Evolutionary conservation across 2,329 filamentous ascomycete genomes (phyloP).

Genomic region (Rhexocercosporidium sp.): DNA sequence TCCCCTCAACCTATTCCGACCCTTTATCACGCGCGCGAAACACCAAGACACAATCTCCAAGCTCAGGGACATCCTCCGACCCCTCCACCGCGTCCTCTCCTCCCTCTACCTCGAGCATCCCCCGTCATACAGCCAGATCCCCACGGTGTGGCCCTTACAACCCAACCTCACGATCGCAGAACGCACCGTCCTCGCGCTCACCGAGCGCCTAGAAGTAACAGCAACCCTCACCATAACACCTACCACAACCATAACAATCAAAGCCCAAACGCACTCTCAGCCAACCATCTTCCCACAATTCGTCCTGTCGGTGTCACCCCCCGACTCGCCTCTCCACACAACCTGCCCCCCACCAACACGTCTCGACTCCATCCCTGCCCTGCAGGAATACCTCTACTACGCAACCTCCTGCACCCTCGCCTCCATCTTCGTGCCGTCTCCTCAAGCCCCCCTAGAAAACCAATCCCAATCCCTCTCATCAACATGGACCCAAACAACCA

Average conservation of each 20-base stretch:
- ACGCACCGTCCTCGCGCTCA: slow-evolving; percentile 47
- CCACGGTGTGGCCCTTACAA: slow-evolving; percentile 27
- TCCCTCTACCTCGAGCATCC: slow-evolving; percentile 35
- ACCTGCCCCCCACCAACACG: slow-evolving; percentile 27
- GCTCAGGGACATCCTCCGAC: slow-evolving; percentile 31
- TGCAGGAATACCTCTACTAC: slow-evolving; percentile 37
- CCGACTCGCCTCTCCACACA: slow-evolving; percentile 25
- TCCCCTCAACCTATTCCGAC: slow-evolving; percentile 63
- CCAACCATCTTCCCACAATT: slow-evolving; percentile 20
- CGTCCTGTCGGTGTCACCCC: slow-evolving; percentile 25
- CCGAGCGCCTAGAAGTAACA: slow-evolving; percentile 49
- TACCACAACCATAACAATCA: slow-evolving; percentile 44
- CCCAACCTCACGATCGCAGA: slow-evolving; percentile 42
- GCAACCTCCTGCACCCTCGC: slow-evolving; percentile 36
- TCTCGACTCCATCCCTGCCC: slow-evolving; percentile 21
- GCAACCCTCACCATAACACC: slow-evolving; percentile 45
- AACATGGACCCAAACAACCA: slow-evolving; percentile 27
- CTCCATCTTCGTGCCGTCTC: not conserved
- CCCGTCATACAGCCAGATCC: slow-evolving; percentile 34
- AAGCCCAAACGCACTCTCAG: slow-evolving; percentile 37
- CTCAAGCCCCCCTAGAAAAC: not conserved
- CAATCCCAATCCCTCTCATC: not conserved
- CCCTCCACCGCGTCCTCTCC: slow-evolving; percentile 33
- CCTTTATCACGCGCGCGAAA: slow-evolving; percentile 48
- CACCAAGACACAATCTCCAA: slow-evolving; percentile 36